A percentile compares a stretch with the other conserved stretches of the same genome.
These are phyloP conservation scores for Neurospora sp. DNA, from an alignment of 495 filamentous ascomycete species.

Conservation along the genomic window DNA sequence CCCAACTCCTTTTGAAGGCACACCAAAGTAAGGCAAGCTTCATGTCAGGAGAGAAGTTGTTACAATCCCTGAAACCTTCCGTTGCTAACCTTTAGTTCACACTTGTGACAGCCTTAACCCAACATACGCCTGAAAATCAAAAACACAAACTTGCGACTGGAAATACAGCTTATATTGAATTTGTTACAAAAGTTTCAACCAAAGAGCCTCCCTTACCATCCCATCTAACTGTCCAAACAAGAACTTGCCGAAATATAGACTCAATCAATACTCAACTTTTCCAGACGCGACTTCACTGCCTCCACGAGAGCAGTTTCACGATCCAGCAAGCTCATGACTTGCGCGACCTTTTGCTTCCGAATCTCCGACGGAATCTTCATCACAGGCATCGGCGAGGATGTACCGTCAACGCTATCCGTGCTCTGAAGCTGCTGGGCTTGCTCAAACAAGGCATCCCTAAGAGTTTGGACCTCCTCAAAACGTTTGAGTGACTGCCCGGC, in stretches of 20 bases:
- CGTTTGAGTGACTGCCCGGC: constrained; percentile 33
- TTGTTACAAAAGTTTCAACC: neutral
- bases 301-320: constrained; percentile 51
- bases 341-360: constrained; percentile 53
- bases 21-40: neutral
- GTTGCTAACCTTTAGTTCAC: neutral
- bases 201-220: neutral
- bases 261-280: constrained; percentile 21
- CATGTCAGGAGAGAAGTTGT: neutral
- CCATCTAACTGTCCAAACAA: neutral
- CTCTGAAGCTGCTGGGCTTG: constrained; percentile 33
- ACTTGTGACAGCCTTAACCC: neutral
- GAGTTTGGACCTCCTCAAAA: constrained; percentile 34
- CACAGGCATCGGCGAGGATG: constrained; percentile 17
- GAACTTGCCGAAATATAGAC: neutral
- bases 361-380: constrained; percentile 54
- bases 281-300: constrained; percentile 28
- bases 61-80: neutral
- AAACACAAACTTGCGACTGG: neutral
- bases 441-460: constrained; percentile 42
- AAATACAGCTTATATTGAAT: neutral
- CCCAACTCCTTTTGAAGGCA: neutral
- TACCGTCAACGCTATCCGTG: constrained; percentile 14
- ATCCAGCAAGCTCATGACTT: constrained; percentile 62
- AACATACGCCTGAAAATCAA: neutral